phyloP scores from a whole-genome alignment of 192 early-diverging fungal species.

The Obelidium mucronatum region DNA sequence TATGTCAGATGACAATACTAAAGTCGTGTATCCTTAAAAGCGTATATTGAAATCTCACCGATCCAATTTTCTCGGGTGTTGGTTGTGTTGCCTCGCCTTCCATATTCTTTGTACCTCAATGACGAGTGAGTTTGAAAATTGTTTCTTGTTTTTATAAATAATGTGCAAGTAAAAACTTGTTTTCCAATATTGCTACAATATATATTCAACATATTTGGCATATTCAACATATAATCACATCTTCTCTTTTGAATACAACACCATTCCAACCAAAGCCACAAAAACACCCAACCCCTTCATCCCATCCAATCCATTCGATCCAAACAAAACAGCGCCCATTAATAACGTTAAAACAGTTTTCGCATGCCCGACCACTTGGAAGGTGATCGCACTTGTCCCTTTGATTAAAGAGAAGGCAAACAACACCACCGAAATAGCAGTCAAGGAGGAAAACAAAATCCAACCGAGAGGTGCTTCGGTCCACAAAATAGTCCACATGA shows the following conservation, averaged over 20 bases:
- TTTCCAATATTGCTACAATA: neutral
- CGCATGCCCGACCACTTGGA: conserved; percentile 37
- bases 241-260: conserved; percentile 28
- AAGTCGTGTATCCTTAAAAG: neutral
- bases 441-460: conserved; percentile 16
- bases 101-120: too few species aligned
- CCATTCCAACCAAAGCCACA: conserved; percentile 35
- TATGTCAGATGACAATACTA: neutral
- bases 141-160: neutral
- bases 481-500: neutral
- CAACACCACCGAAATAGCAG: conserved; percentile 18
- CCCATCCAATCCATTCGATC: conserved; percentile 9
- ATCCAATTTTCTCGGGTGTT: neutral
- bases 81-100: conserved; percentile 23
- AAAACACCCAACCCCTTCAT: conserved; percentile 28
- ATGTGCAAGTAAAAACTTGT: neutral
- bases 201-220: neutral
- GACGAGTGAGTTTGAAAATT: too few species aligned
- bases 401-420: conserved; percentile 36
- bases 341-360: conserved; percentile 33
- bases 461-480: conserved; percentile 24
- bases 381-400: conserved; percentile 32
- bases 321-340: conserved; percentile 36
- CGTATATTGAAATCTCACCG: neutral
- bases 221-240: neutral